These are phyloP conservation scores for Acanthamoeba lenticulata DNA, from an alignment of 208 protist genomes.

Conservation along the genomic window DNA sequence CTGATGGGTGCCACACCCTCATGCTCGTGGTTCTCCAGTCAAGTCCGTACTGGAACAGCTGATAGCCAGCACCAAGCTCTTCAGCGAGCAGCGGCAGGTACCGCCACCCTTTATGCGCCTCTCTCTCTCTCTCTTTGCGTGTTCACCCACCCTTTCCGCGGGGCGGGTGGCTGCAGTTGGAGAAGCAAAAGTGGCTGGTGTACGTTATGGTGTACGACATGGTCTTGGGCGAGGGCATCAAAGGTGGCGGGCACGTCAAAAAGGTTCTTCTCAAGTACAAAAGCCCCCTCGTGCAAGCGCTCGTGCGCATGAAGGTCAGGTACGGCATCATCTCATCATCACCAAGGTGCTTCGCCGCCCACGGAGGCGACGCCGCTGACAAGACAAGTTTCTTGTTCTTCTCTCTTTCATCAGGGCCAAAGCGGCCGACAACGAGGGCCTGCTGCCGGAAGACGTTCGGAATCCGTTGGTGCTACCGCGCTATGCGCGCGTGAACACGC, in stretches of 20 bases:
- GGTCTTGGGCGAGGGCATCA: not conserved
- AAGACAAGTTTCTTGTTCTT: not conserved
- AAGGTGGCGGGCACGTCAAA: constrained; percentile 6
- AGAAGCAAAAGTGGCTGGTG: not conserved
- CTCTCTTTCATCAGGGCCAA: constrained; percentile 8
- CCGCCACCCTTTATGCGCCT: not conserved
- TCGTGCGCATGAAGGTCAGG: not conserved
- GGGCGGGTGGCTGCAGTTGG: not conserved
- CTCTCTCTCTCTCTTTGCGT: not conserved
- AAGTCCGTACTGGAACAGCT: not conserved
- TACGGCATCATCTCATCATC: not conserved
- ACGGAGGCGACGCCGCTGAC: not conserved
- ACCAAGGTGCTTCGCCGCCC: not conserved
- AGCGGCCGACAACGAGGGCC: not conserved
- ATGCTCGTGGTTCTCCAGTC: not conserved
- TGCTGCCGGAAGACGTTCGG: not conserved
- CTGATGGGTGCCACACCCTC: not conserved
- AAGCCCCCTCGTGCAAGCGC: not conserved
- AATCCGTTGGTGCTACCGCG: not conserved
- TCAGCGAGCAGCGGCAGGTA: not conserved
- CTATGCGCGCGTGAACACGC: not conserved
- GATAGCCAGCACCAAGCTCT: not conserved
- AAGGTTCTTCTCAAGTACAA: constrained; percentile 21
- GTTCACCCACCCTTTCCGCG: not conserved
- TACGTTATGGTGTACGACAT: constrained; percentile 7